Base-by-base conservation (phyloP, 176 grass and related monocot species). In the Otatea glauca region DNA sequence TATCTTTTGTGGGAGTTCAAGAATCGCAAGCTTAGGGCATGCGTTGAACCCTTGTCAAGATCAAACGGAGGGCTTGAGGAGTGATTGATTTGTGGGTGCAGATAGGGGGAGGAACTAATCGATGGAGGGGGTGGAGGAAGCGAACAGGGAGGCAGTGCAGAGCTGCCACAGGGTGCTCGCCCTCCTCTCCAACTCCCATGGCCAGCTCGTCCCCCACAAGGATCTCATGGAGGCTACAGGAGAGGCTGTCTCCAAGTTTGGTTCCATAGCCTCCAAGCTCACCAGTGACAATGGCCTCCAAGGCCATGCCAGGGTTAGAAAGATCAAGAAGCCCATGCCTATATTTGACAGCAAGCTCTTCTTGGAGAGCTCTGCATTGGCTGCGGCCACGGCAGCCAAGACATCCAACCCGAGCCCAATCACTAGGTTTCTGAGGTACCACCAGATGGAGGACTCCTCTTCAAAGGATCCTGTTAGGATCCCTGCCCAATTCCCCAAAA, bases 271-370 rank as follows among this genome's bases (percentile, higher is more conserved):
- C n/a, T 84, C 91, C 51, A 92, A 83, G 65, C 85, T 99, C 68
- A 12, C 82, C 77, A 80, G 81, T 80, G 85, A 76, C 72, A 75
- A 80, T 55, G 76, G 84, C 43, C 85, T 80, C 35, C 90, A 94
- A 10, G 97, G 97, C 81, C 97, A 99, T 81, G 97, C 93, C 25
- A 92, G 88, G 71, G 65, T 96, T 43, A 88, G 93, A 50, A 91
- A 74, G 77, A 62, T 80, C 81, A 93, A 89, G 79, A 94, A 94
- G 37, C 90, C 97, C 54, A 43, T 96, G 64, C 51, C 92, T 37
- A 85, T 80, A 32, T 89, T 99, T 21, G 86, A 96, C 55, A 83
- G 83, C 76, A 92, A 81, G 43, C 85, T 96, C 75, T 96, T 96
- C 80, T n/a, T 92, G 24, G 97, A 99, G 65, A 84, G 77, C 59